Evolutionary conservation across 495 filamentous ascomycete genomes (phyloP).

Genomic region (Daldinia grandis): DNA sequence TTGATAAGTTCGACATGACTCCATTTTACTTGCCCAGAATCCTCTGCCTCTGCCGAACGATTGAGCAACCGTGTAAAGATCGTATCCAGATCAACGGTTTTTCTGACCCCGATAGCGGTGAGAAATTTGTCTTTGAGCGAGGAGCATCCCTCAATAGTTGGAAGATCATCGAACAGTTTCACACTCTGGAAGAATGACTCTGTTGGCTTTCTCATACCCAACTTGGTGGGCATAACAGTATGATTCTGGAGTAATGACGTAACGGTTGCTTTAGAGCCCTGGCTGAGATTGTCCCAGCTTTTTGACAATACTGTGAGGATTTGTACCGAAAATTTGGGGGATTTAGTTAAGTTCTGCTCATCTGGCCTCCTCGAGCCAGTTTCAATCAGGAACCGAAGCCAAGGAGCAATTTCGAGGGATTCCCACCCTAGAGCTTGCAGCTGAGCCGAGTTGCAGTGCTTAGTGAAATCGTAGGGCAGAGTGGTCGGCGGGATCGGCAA

Average conservation of each 20-base stretch:
- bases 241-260: conserved; percentile 67
- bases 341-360: conserved; percentile 67
- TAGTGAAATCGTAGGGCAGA: conserved; percentile 82
- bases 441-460: conserved; percentile 55
- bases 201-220: conserved; percentile 85
- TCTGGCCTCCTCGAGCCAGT: conserved; percentile 55
- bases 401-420: conserved; percentile 80
- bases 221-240: conserved; percentile 87
- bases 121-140: conserved; percentile 91
- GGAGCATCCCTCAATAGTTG: conserved; percentile 75
- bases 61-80: conserved; percentile 88
- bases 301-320: conserved; percentile 85
- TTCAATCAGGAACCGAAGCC: conserved; percentile 80
- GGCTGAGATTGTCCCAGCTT: conserved; percentile 80
- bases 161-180: conserved; percentile 92
- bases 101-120: conserved; percentile 78
- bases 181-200: conserved; percentile 95
- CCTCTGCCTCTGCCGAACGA: conserved; percentile 54
- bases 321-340: conserved; percentile 76
- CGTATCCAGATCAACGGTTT: conserved; percentile 89
- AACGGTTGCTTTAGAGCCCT: conserved; percentile 70
- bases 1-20: conserved; percentile 94
- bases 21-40: conserved; percentile 69
- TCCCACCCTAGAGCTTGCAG: conserved; percentile 84
- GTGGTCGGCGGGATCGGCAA: conserved; percentile 84